Base-by-base conservation (phyloP, 148 eudicot genomes). In the Linanthus parryae region DNA sequence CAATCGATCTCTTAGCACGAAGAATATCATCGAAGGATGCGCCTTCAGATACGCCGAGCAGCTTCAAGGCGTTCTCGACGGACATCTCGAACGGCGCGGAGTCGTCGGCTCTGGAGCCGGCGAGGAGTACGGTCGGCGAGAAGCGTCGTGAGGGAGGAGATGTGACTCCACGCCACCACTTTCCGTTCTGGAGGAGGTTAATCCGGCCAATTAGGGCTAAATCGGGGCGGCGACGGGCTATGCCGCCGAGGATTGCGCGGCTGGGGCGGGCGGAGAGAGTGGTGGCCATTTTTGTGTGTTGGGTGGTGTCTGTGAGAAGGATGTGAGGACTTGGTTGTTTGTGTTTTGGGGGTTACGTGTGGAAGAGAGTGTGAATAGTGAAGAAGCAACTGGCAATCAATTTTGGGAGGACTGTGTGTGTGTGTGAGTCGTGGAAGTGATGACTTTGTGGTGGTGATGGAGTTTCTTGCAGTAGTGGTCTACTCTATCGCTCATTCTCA, bases 11-110 rank as follows among this genome's bases (percentile, higher is more conserved):
- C 54, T 49, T 49, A 2, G 54, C 54, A 35, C 54, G 28, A 0
- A 49, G 14, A 2, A 49, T 49, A 27, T 49, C 54, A 5, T 49
- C 54, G 13, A 49, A 49, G 1, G 54, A 29, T 0, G 54, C 54
- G 14, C 54, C 54, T n/a, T 49, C 54, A 1, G 37, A 29, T 4
- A 49, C 54, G 2, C 54, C 54, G n/a, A 49, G 23, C 37, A 28
- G 54, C 37, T 49, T 49, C 54, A 49, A n/a, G 1, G 54, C 54
- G 22, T 5, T 49, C 37, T 49, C 54, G 22, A 49, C 37, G 3
- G 54, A 49, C 54, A 49, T 49, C 54, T 49, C 52, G 4, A 23
- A 23, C 18, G 52, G 31, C 18, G 33, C 20, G 1, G 54, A 49
- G 13, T 27, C 35, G 13, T 49, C 54, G 14, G 54, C 54, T 7